A percentile compares a stretch with the other conserved stretches of the same genome.
These are phyloP conservation scores for Rosa chinensis DNA, from an alignment of 306 rosid genomes.

Conservation along the genomic window DNA sequence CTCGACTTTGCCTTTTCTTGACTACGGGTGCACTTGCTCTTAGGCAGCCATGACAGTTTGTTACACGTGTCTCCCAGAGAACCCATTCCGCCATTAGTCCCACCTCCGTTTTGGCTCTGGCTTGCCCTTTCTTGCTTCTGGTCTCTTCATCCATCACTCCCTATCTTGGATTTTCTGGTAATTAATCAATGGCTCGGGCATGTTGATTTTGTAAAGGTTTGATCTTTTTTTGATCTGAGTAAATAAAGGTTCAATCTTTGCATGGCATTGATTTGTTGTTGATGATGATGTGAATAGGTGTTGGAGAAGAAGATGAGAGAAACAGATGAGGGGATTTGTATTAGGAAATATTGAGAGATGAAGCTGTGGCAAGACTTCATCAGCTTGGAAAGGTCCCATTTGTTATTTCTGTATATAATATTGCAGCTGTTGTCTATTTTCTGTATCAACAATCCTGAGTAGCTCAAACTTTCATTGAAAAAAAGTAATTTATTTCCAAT, in stretches of 20 bases:
- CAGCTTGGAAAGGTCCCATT: constrained; percentile 74
- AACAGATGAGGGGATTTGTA: constrained; percentile 53
- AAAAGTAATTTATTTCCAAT: too few relatives aligned
- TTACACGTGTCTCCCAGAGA: background rate
- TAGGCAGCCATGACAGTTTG: constrained; percentile 3
- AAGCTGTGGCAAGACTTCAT: constrained; percentile 73
- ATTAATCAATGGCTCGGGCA: background rate
- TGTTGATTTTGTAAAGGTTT: background rate
- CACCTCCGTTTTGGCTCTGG: background rate
- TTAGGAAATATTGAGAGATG: constrained; percentile 73
- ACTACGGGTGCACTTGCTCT: too few relatives aligned
- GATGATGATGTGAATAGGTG: constrained; percentile 39
- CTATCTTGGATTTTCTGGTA: constrained; percentile 10
- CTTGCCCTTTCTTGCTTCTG: background rate
- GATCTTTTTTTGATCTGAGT: background rate
- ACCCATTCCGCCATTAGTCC: background rate
- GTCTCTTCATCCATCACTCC: constrained; percentile 1
- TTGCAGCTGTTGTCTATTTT: background rate
- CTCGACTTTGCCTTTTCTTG: too few relatives aligned
- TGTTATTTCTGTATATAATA: background rate
- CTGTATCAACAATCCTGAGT: too few relatives aligned
- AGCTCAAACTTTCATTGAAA: background rate
- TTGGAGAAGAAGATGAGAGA: constrained; percentile 51
- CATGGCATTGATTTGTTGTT: background rate
- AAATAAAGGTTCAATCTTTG: background rate